Evolutionary conservation across 2,329 filamentous ascomycete genomes (phyloP).

Genomic region (Penicillium aurantiogriseum): DNA sequence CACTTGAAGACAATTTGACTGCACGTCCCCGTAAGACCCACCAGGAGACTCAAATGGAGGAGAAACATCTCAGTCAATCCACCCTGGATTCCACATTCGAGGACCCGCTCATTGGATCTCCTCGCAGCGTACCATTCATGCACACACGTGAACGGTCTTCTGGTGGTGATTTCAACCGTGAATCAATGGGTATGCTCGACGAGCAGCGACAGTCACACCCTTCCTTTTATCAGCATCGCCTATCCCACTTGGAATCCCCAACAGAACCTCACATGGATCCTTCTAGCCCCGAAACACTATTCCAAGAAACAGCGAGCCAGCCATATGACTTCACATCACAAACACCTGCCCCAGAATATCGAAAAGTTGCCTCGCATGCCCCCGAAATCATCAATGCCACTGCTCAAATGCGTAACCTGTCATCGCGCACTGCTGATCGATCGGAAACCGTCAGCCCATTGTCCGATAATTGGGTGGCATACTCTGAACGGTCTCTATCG

Average conservation of each 20-base stretch:
- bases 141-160: slow-evolving; percentile 69
- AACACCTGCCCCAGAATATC: slow-evolving; percentile 28
- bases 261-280: slow-evolving; percentile 22
- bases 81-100: slow-evolving; percentile 46
- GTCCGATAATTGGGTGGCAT: slow-evolving; percentile 45
- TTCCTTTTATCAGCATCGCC: slow-evolving; percentile 43
- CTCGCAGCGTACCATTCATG: slow-evolving; percentile 69
- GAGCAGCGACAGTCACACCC: slow-evolving; percentile 51
- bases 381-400: slow-evolving; percentile 34
- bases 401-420: slow-evolving; percentile 30
- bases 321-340: slow-evolving; percentile 31
- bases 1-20: slow-evolving; percentile 81
- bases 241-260: slow-evolving; percentile 32
- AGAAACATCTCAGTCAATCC: slow-evolving; percentile 61
- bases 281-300: slow-evolving; percentile 32
- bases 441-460: slow-evolving; percentile 37
- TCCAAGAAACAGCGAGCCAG: slow-evolving; percentile 28
- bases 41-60: slow-evolving; percentile 61
- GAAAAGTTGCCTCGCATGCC: slow-evolving; percentile 28
- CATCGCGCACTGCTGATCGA: slow-evolving; percentile 29
- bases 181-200: slow-evolving; percentile 49
- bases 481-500: slow-evolving; percentile 36
- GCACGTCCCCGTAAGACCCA: slow-evolving; percentile 68
- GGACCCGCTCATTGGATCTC: slow-evolving; percentile 44
- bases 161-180: slow-evolving; percentile 54